Evolutionary conservation across 1,284 basidiomycete genomes (phyloP).

Genomic region (Ganoderma sinense): DNA sequence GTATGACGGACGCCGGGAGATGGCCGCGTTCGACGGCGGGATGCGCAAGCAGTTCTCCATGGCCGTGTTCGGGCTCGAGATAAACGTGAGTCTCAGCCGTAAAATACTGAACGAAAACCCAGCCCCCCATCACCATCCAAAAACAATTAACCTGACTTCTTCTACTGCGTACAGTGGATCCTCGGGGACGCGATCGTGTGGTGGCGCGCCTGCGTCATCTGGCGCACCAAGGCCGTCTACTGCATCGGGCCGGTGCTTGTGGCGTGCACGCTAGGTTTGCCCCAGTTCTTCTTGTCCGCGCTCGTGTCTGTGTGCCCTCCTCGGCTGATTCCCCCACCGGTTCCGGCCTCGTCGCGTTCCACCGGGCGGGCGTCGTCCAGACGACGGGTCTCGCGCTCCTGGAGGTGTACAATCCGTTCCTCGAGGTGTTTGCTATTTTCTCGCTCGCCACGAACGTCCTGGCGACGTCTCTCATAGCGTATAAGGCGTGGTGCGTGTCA

Average conservation of each 20-base stretch:
- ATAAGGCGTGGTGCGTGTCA: constrained; percentile 6
- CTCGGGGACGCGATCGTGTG: neutral
- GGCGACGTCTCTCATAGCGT: neutral
- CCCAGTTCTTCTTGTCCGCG: neutral
- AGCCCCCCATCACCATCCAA: neutral
- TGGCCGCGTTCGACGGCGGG: neutral
- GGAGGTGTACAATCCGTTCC: neutral
- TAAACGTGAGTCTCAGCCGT: neutral
- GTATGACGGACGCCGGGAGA: neutral
- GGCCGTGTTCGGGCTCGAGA: neutral
- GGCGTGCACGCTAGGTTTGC: neutral
- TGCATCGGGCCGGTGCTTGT: neutral
- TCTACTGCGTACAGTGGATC: neutral
- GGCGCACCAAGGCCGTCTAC: neutral
- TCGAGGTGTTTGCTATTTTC: neutral
- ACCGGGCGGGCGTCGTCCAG: no score
- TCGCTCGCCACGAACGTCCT: constrained; percentile 6
- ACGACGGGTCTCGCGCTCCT: neutral
- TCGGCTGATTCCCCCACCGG: neutral
- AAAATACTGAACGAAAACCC: neutral
- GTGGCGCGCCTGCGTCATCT: neutral
- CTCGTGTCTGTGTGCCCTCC: neutral
- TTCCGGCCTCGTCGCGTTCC: neutral
- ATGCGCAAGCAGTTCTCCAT: neutral
- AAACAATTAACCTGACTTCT: neutral